Evolutionary conservation across 164 flowering plant genomes (phyloP).

Genomic region (Chimonanthus praecox): DNA sequence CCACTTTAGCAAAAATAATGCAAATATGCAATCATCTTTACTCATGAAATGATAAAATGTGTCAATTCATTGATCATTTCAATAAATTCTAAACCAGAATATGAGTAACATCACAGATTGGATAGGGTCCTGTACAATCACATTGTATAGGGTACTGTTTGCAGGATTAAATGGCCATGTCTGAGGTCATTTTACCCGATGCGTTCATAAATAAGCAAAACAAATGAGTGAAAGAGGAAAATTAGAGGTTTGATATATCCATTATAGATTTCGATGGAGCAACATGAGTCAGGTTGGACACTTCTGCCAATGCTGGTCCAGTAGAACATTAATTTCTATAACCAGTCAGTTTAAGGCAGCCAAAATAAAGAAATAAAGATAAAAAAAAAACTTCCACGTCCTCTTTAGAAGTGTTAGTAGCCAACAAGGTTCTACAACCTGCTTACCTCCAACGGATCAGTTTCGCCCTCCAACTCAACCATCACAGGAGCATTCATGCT

Average conservation of each 20-base stretch:
- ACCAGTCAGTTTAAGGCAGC: no score
- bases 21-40: neutral
- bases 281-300: no score
- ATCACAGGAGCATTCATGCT: conserved; percentile 78
- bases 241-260: no score
- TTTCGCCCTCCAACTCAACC: conserved; percentile 73
- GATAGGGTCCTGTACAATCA: neutral
- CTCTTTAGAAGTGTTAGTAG: neutral
- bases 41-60: neutral
- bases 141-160: no score
- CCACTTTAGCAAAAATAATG: neutral
- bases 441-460: conserved; percentile 64
- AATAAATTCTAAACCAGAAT: neutral
- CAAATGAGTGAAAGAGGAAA: no score
- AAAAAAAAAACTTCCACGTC: neutral
- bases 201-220: no score
- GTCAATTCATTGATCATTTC: neutral
- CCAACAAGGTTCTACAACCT: neutral
- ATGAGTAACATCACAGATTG: neutral
- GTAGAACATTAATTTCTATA: no score
- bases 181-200: no score
- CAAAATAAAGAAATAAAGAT: neutral
- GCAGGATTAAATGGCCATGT: no score
- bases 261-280: no score
- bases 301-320: no score